A percentile compares a stretch with the other conserved stretches of the same genome.
These are phyloP conservation scores for Citrus glauca DNA, from an alignment of 345 rosid species.

Conservation along the genomic window DNA sequence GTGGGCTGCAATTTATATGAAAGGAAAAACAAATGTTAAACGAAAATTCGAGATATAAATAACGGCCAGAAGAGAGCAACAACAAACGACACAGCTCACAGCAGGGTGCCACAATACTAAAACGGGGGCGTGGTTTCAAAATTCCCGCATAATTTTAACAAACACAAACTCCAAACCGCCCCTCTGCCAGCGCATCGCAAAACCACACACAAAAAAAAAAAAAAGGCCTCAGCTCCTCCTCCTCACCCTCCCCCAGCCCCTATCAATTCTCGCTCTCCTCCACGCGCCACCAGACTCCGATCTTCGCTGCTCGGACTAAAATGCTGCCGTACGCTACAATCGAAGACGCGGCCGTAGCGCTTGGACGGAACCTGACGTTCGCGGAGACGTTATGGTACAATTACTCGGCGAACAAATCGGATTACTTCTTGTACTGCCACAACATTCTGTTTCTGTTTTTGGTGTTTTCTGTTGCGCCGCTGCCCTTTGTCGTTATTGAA, in stretches of 20 bases:
- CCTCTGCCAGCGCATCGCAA: background rate
- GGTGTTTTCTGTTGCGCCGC: constrained; percentile 66
- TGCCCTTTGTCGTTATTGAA: constrained; percentile 59
- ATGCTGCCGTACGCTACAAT: constrained; percentile 75
- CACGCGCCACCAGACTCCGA: constrained; percentile 12
- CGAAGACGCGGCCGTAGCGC: constrained; percentile 55
- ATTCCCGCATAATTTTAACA: constrained; percentile 30
- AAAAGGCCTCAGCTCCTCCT: background rate
- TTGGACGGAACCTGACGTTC: constrained; percentile 71
- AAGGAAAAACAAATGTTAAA: too few relatives aligned
- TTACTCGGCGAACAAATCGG: constrained; percentile 77
- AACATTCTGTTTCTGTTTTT: constrained; percentile 67
- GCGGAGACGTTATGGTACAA: constrained; percentile 77
- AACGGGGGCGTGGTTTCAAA: constrained; percentile 8
- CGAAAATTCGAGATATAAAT: background rate
- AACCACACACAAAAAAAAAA: background rate
- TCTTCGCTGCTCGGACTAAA: background rate
- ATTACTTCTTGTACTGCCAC: constrained; percentile 84
- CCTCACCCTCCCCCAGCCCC: background rate
- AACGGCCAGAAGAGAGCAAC: background rate
- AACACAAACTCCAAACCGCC: background rate
- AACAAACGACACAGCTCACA: background rate
- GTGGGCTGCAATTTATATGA: too few relatives aligned
- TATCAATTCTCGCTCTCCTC: constrained; percentile 1
- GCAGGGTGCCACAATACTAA: background rate